Evolutionary conservation across 2,329 filamentous ascomycete genomes (phyloP).

Genomic region (Akanthomyces dipterigenus): DNA sequence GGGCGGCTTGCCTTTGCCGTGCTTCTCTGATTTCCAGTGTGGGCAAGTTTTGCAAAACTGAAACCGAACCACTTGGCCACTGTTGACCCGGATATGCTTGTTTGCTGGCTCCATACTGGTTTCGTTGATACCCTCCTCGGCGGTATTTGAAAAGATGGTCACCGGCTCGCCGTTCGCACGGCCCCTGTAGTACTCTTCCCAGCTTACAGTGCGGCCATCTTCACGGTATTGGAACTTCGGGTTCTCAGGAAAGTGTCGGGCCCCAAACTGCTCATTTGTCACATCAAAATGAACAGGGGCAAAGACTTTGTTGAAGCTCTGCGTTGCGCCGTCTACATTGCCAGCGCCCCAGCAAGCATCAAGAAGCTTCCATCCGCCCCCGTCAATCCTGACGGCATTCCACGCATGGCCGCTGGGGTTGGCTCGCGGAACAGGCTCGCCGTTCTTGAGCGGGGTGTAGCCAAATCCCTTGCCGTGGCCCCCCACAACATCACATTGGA

Average conservation of each 20-base stretch:
- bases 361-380: constrained; percentile 82
- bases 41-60: constrained; percentile 72
- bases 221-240: constrained; percentile 62
- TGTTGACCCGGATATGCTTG: constrained; percentile 52
- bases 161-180: constrained; percentile 43
- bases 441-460: constrained; percentile 54
- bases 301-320: constrained; percentile 43
- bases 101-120: constrained; percentile 51
- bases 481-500: constrained; percentile 66
- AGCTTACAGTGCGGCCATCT: constrained; percentile 61
- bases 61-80: constrained; percentile 59
- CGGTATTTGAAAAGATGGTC: constrained; percentile 37
- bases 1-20: constrained; percentile 59
- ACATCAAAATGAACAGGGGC: constrained; percentile 52
- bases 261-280: constrained; percentile 73
- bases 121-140: constrained; percentile 45
- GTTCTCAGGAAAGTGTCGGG: constrained; percentile 71
- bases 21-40: constrained; percentile 71
- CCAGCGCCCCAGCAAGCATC: constrained; percentile 94
- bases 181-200: constrained; percentile 77
- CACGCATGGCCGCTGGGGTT: constrained; percentile 70
- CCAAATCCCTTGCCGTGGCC: constrained; percentile 88
- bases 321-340: constrained; percentile 42
- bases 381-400: constrained; percentile 87
- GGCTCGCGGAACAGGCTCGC: constrained; percentile 58